Base-by-base conservation (phyloP, 2,329 filamentous ascomycete species). In the Aureobasidium uvarum region DNA sequence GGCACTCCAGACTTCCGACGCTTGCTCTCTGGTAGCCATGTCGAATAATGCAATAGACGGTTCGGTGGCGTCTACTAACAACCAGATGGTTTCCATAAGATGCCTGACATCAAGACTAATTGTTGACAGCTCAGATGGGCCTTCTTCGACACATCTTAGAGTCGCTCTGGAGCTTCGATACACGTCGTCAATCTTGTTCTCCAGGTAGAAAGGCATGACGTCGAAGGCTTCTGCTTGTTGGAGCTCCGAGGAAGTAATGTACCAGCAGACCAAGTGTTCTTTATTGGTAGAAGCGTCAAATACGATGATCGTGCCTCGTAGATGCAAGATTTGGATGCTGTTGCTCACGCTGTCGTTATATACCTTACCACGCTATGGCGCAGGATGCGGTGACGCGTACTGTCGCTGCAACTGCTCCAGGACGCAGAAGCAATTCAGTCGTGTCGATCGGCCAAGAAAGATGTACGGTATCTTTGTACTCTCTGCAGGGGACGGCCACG, bases 391-490 rank as follows among this genome's bases (percentile, higher is more conserved):
- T 60, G 56, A 60, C 56, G 56, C 56, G 56, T 60, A 48, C 41
- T 46, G 28, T 38, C n/a, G 56, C 41, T 14, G 28, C 20, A n/a
- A 46, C 13, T 33, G 28, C 56, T 48, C 7, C 16, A 38, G n/a
- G 5, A 28, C 23, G 28, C 39, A 60, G 31, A 60, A 60, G 56
- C 41, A 60, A 60, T 31, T 23, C 33, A 13, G 56, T 48, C 56
- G 43, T 60, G 56, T 48, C 56, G 56, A 60, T 60, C 56, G 23
- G 28, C 56, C 56, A 60, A 48, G 43, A 33, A 14, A 23, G 25
- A 60, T 60, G 25, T 31, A 46, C 41, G 10, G 56, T 60, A 60
- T 18, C 25, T 31, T 60, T 60, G 41, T 60, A 60, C 25, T 11
- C 18, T 8, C 33, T 59, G 28, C 55, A 59, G 55, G 55, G 39